Base-by-base conservation (phyloP, 2,329 filamentous ascomycete genomes). In the Dryadomyces sulphureus region DNA sequence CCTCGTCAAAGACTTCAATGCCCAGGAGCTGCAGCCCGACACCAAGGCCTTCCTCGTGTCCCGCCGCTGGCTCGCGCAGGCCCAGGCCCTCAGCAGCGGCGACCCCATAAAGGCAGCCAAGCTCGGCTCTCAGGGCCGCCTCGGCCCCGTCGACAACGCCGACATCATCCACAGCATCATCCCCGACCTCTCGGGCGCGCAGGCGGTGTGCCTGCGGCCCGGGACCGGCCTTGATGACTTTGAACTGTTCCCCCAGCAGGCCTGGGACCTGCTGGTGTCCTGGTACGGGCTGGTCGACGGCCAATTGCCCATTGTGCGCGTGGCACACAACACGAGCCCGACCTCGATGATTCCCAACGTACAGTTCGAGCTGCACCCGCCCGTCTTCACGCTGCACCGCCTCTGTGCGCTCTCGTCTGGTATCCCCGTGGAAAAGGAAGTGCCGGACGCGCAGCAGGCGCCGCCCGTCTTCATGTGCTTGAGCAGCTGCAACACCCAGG, bases 61-160 rank as follows among this genome's bases (percentile, higher is more conserved):
- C 2, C 75, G 72, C 43, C 70, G 71, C 49, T 96, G 92, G 92
- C 70, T 95, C 30, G 70, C 74, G 47, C 75, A 77, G 49, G 85
- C 92, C 3, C 67, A 81, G 49, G 73, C 82, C 21, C 70, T 84
- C 46, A 75, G 75, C 42, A 52, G 52, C 42, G 69, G 73, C 8
- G 73, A 77, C n/a, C 61, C 68, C 16, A 71, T 74, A 48, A 63
- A 70, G 44, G 70, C 68, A 19, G 68, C 72, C 50, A 71, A 75
- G 49, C 83, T 84, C 51, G 65, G 70, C n/a, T 59, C 69, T 11
- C 72, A 80, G 48, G 72, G 77, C 5, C 55, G 65, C 7, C 73
- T 92, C 47, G 88, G 88, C 1, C 84, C 85, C 0, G 75, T 96
- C 27, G 87, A 95, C 66, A 95, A 95, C 58, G 79, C 83, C 0